phyloP scores from a whole-genome alignment of 2,329 filamentous ascomycete species.

The Alternaria conjuncta region DNA sequence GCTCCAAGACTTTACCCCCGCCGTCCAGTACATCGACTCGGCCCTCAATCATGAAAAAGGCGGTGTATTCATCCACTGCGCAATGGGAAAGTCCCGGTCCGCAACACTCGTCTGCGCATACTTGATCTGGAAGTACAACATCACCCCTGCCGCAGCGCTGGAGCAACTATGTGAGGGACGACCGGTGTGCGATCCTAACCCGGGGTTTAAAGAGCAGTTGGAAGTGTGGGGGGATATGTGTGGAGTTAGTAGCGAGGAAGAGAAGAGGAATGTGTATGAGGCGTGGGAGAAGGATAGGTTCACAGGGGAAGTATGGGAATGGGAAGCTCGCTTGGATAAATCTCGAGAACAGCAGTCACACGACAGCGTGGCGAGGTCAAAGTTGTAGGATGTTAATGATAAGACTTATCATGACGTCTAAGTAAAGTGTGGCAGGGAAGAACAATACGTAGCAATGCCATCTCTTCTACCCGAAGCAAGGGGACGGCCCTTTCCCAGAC shows the following conservation, averaged over 20 bases:
- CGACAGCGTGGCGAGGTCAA: background rate
- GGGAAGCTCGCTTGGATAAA: slow-evolving; percentile 30
- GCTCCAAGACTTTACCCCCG: slow-evolving; percentile 31
- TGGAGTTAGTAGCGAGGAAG: slow-evolving; percentile 17
- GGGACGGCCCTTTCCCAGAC: background rate
- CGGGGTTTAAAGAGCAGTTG: slow-evolving; percentile 45
- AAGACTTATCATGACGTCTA: background rate
- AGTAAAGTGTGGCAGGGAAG: background rate
- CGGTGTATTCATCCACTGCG: slow-evolving; percentile 44
- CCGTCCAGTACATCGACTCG: slow-evolving; percentile 31
- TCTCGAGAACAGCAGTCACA: background rate
- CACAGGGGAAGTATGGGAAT: slow-evolving; percentile 47
- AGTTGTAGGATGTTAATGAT: background rate
- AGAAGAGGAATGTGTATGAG: slow-evolving; percentile 35
- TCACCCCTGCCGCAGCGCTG: slow-evolving; percentile 26
- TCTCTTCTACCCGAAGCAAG: background rate
- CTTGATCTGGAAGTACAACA: slow-evolving; percentile 37
- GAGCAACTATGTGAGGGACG: slow-evolving; percentile 41
- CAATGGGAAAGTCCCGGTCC: slow-evolving; percentile 44
- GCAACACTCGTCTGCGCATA: slow-evolving; percentile 44
- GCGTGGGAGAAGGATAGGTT: slow-evolving; percentile 44
- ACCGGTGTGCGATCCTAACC: slow-evolving; percentile 44
- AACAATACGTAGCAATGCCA: background rate
- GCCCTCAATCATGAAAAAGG: slow-evolving; percentile 18
- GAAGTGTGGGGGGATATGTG: slow-evolving; percentile 39